Conservation (phyloP, 257 asterid genomes). For the Echium plantagineum region DNA sequence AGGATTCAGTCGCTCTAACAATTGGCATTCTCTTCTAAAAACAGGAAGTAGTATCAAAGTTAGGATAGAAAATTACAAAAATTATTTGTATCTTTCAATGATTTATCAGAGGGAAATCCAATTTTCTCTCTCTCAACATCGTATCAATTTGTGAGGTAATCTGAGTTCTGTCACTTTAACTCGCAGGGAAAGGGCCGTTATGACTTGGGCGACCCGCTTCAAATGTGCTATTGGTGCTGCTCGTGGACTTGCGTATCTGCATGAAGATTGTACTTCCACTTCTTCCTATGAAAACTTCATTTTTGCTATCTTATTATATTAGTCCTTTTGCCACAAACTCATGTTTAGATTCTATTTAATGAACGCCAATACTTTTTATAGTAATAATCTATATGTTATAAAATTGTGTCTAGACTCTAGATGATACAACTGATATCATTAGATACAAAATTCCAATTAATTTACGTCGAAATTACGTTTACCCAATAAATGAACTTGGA, state of each 20-base stretch:
- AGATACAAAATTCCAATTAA: no score
- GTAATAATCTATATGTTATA: no score
- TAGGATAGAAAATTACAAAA: not conserved
- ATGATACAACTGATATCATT: no score
- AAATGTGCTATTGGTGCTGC: conserved; percentile 91
- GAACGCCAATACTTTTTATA: no score
- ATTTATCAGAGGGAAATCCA: not conserved
- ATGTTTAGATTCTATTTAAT: no score
- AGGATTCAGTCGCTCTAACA: not conserved
- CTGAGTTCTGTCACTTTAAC: not conserved
- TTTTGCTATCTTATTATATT: not conserved
- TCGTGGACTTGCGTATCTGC: conserved; percentile 85
- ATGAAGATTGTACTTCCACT: conserved; percentile 66
- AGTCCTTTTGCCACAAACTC: not conserved
- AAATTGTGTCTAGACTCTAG: no score
- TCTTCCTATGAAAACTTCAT: conserved; percentile 1
- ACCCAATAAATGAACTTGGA: no score
- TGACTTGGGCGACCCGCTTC: conserved; percentile 81
- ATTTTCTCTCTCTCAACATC: not conserved
- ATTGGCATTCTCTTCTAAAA: not conserved
- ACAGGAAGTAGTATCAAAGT: not conserved
- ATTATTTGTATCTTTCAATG: not conserved
- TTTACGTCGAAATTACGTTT: no score
- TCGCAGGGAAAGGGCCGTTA: conserved; percentile 40
- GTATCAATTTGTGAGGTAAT: not conserved